Conservation (phyloP, 768 basidiomycete genomes). For the Mycena chlorophos region DNA sequence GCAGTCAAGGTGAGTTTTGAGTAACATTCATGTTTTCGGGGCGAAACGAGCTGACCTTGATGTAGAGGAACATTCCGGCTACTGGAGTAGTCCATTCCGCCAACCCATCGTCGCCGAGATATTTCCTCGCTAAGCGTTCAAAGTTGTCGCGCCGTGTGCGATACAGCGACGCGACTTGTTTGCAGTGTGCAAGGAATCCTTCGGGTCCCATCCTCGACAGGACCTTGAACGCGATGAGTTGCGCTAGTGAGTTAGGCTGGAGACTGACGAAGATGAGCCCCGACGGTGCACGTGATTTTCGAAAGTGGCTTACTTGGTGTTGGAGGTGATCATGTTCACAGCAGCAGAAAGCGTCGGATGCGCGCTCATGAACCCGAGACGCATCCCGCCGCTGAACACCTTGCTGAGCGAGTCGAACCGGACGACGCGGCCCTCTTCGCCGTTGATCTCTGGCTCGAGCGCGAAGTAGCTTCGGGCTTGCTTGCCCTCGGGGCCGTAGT, state of each 20-base stretch:
- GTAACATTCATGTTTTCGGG: constrained; percentile 2
- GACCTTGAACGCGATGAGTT: constrained; percentile 48
- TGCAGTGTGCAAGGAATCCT: constrained; percentile 60
- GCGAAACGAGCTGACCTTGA: too few species aligned
- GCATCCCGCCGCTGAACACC: constrained; percentile 56
- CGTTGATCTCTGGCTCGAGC: constrained; percentile 31
- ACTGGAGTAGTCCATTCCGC: constrained; percentile 57
- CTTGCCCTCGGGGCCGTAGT: constrained; percentile 17
- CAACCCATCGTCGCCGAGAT: constrained; percentile 53
- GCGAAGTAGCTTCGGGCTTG: constrained; percentile 32
- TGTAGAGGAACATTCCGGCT: constrained; percentile 76
- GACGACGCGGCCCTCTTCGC: constrained; percentile 52
- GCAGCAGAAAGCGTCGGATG: constrained; percentile 51
- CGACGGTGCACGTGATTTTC: constrained; percentile 38
- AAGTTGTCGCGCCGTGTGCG: constrained; percentile 58
- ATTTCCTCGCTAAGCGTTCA: constrained; percentile 55
- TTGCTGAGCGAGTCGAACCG: constrained; percentile 73
- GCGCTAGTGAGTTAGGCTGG: constrained; percentile 47
- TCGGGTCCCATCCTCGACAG: constrained; percentile 59
- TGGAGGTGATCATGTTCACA: constrained; percentile 53
- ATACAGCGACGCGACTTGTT: constrained; percentile 57
- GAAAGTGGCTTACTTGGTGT: constrained; percentile 45
- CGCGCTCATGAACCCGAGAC: constrained; percentile 64
- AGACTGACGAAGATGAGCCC: constrained; percentile 40
- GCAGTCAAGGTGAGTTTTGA: constrained; percentile 2